These are phyloP conservation scores for Tuctoria greenei DNA, from an alignment of 176 grass and related monocot genomes.

Conservation along the genomic window DNA sequence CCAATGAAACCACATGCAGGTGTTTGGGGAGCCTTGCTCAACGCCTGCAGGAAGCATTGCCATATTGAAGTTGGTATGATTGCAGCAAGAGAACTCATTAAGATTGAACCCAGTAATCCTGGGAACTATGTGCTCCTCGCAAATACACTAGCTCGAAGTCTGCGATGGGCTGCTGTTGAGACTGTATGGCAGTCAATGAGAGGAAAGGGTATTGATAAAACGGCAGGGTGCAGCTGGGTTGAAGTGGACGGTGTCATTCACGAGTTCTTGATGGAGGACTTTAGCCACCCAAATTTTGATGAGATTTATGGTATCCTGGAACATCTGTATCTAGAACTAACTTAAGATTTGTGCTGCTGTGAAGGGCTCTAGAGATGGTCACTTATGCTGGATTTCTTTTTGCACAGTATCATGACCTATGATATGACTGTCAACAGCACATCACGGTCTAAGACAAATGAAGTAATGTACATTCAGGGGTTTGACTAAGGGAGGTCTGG, in stretches of 20 bases:
- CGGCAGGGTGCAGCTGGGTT: slow-evolving; percentile 58
- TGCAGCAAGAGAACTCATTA: slow-evolving; percentile 47
- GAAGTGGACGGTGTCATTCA: slow-evolving; percentile 45
- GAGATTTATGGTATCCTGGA: slow-evolving; percentile 42
- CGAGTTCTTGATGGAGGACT: slow-evolving; percentile 42
- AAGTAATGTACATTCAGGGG: background rate
- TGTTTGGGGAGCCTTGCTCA: slow-evolving; percentile 76
- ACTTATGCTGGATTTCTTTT: slow-evolving; percentile 5
- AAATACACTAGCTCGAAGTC: slow-evolving; percentile 54
- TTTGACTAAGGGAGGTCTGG: background rate
- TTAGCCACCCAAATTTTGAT: slow-evolving; percentile 34
- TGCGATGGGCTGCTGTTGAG: slow-evolving; percentile 49
- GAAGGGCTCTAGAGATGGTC: background rate
- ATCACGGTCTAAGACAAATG: too few relatives aligned
- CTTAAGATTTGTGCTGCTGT: slow-evolving; percentile 20
- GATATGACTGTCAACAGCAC: background rate
- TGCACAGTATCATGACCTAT: background rate
- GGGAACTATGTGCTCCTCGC: slow-evolving; percentile 63
- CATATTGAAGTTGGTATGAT: slow-evolving; percentile 40
- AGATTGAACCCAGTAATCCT: slow-evolving; percentile 57
- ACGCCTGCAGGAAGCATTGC: slow-evolving; percentile 62
- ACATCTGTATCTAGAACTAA: slow-evolving; percentile 44
- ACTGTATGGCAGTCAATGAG: slow-evolving; percentile 48
- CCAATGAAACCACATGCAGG: slow-evolving; percentile 62
- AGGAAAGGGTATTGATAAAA: slow-evolving; percentile 43